Evolutionary conservation across 2,329 filamentous ascomycete species (phyloP).

Genomic region (Alternaria postmessia): DNA sequence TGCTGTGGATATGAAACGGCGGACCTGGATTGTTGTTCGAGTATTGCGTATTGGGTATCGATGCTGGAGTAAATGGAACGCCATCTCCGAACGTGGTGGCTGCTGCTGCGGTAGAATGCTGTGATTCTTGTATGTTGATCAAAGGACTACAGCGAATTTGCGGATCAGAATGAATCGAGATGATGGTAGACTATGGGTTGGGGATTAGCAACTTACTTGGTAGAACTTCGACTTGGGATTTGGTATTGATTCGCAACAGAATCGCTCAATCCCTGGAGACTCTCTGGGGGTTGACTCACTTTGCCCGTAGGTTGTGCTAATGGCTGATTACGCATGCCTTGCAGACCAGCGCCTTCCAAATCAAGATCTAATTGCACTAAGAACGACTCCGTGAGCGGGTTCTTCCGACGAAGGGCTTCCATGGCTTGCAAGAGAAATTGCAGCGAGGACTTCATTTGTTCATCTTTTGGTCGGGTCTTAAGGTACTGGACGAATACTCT

Average conservation of each 20-base stretch:
- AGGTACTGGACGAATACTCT: constrained; percentile 95
- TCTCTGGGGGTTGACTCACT: constrained; percentile 12
- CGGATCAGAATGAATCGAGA: constrained; percentile 37
- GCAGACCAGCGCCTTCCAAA: constrained; percentile 73
- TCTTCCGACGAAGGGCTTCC: constrained; percentile 85
- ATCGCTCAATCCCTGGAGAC: constrained; percentile 13
- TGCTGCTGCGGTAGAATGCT: constrained; percentile 32
- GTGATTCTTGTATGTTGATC: constrained; percentile 46
- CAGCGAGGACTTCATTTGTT: constrained; percentile 78
- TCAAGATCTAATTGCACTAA: constrained; percentile 93
- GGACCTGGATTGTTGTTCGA: constrained; percentile 23
- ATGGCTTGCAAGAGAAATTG: constrained; percentile 91
- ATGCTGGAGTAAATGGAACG: neutral
- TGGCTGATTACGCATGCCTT: constrained; percentile 61
- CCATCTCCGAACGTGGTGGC: constrained; percentile 41
- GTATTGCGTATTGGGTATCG: constrained; percentile 19
- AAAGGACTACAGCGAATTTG: constrained; percentile 42
- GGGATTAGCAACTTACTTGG: constrained; percentile 26
- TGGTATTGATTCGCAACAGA: constrained; percentile 4
- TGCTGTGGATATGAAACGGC: constrained; percentile 34
- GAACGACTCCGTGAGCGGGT: constrained; percentile 93
- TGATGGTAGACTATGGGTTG: constrained; percentile 14
- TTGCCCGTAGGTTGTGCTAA: constrained; percentile 23
- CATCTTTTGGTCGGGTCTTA: constrained; percentile 90
- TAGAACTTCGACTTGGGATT: neutral